Evolutionary conservation across 257 asterid genomes (phyloP), one percentile per base, ranked within the genome.

Genomic region (Scutellaria minor): DNA sequence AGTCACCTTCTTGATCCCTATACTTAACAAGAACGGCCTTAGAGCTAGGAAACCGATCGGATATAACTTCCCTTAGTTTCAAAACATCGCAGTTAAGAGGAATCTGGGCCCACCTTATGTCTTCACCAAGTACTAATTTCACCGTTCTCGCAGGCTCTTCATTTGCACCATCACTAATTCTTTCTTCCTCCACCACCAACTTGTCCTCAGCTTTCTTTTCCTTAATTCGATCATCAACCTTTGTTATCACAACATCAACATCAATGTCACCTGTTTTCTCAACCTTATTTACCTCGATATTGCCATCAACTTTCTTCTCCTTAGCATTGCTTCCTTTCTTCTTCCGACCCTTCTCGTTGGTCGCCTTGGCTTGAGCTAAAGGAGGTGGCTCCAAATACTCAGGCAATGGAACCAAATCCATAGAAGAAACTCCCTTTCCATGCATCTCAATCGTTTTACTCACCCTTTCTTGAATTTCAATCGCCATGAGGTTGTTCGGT

Each of bases 1-100:
- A 82, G 79, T 92, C 98, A 27, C 97, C 93, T 84, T 90, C 98
- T 61, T 90, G 86, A 78, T 92, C 98, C 84, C 83, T 81, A 75
- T 90, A 90, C 87, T 92, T 92, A 47, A 92, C 78, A 51, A 90
- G 95, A 58, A 86, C 81, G 4, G 88, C 87, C 71, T 75, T 81
- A 9, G 76, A 79, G 69, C 70, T 72, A 18, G 95, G 90, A 72
- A 83, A 90, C 14, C 93, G 88, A 60, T 88, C 88, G 6, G 75
- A 57, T 41, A 92, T 74, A 64, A 83, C 75, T 80, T 88, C 94
- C 82, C 89, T 74, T 18, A 92, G 83, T 80, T 70, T 80, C 76
- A 82, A 61, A 75, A 89, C 70, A 55, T 82, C 73, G 77, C 96
- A 88, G 71, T 87, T 78, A 9, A 78, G 27, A 6, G 98, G 98